Base-by-base conservation (phyloP, 768 basidiomycete genomes). In the Boletus reticuloceps region DNA sequence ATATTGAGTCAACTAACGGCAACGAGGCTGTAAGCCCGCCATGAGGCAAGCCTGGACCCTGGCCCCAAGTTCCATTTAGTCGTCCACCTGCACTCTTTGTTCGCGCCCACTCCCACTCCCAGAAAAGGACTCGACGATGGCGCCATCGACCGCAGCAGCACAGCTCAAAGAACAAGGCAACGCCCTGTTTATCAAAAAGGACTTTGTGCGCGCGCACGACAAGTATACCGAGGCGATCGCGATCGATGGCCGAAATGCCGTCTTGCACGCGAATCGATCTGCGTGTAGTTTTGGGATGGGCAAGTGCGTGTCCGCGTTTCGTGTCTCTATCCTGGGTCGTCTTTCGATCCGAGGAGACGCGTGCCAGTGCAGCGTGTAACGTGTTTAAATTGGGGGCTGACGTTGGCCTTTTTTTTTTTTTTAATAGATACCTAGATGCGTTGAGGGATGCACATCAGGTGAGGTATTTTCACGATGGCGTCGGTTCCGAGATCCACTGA, bases 181-280 rank as follows among this genome's bases (percentile, higher is more conserved):
- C 14, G 42, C 52, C 12, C 19, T 45, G 7, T 55, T 58, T 3
- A 19, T 17, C 6, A 34, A 44, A 27, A 55, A 48, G 31, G 36
- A 36, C 6, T 39, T 45, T 39, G 37, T 9, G 2, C n/a, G 6
- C 14, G 53, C 56, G 4, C 13, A 50, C 25, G 53, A 49, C 12
- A 50, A 36, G 54, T 46, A 58, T 34, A 34, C 40, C n/a, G 40
- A 44, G 14, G 57, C 49, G n/a, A 50, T 47, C 38, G 49, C 39
- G 39, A 20, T 51, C 40, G 49, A 51, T 38, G 49, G 14, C 20
- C 25, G 20, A 37, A 58, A 41, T 4, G 48, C 43, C 12, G 39
- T 50, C 16, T 9, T 55, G 45, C 47, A 50, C 9, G 43, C 48
- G 12, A 55, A 50, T 13, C 38, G 47, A 7, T 58, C 42, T 19